Evolutionary conservation across 257 asterid species (phyloP).

Genomic region (Nicotiana obtusifolia): DNA sequence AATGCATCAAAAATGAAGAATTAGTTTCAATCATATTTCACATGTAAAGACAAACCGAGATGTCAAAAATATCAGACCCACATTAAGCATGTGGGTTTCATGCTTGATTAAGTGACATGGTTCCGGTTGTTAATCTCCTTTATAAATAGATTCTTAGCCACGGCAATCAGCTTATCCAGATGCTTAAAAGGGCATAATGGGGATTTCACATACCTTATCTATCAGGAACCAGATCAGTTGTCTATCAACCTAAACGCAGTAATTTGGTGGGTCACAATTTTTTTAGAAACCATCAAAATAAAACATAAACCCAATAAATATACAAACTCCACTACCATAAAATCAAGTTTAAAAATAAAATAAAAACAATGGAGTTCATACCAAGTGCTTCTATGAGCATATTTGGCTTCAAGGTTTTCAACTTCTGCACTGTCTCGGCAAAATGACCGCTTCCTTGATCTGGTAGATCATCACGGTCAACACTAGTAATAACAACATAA

Average conservation of each 20-base stretch:
- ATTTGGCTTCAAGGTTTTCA: slow-evolving; percentile 76
- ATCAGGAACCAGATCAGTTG: not conserved
- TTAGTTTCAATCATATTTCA: not conserved
- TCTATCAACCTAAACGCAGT: not conserved
- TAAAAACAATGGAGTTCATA: slow-evolving; percentile 18
- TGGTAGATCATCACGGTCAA: slow-evolving; percentile 86
- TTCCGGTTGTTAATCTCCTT: not conserved
- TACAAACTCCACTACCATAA: not conserved
- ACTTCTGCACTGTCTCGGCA: slow-evolving; percentile 84
- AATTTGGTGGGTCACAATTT: not conserved
- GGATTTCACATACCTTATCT: too few relatives aligned
- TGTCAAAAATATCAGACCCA: not conserved
- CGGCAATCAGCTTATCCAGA: too few relatives aligned
- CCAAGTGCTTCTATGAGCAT: slow-evolving; percentile 91
- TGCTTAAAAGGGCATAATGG: too few relatives aligned
- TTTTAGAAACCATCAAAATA: not conserved
- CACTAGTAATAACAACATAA: slow-evolving; percentile 94
- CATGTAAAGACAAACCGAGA: not conserved
- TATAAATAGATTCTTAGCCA: too few relatives aligned
- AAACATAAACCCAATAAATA: not conserved
- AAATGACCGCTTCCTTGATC: slow-evolving; percentile 98
- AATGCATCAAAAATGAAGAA: not conserved
- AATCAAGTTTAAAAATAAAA: not conserved
- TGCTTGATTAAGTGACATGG: not conserved
- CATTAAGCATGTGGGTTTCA: not conserved